Percentiles rank a stretch among this genome's conserved stretches.
These are phyloP conservation scores for Craterostigma plantagineum DNA, from an alignment of 257 asterid species.

Conservation along the genomic window DNA sequence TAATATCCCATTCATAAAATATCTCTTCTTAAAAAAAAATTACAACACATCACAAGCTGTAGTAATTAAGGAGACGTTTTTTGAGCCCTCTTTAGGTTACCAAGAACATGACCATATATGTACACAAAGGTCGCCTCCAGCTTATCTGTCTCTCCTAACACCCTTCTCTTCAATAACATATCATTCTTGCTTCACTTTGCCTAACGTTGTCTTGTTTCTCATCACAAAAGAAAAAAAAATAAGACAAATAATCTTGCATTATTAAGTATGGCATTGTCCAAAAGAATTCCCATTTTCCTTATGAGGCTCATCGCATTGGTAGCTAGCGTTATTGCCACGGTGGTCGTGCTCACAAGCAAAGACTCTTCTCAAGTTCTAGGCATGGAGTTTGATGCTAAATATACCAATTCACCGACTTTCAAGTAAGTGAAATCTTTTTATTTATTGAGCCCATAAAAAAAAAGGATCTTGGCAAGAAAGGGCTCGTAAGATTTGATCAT, in stretches of 20 bases:
- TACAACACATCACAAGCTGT: too few relatives aligned
- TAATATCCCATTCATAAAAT: too few relatives aligned
- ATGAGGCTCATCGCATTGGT: constrained; percentile 65
- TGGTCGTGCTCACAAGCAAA: constrained; percentile 44
- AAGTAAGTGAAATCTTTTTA: too few relatives aligned
- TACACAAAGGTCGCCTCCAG: constrained; percentile 21
- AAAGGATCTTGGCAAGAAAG: too few relatives aligned
- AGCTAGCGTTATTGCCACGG: constrained; percentile 32
- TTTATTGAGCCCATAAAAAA: too few relatives aligned
- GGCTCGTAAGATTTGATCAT: not conserved
- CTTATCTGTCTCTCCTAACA: constrained; percentile 48
- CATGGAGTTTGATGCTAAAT: constrained; percentile 61
- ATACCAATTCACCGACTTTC: constrained; percentile 47
- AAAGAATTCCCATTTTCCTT: constrained; percentile 29
- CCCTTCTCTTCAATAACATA: too few relatives aligned
- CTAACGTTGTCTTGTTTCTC: not conserved
- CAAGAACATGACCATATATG: too few relatives aligned
- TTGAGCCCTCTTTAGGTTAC: constrained; percentile 28
- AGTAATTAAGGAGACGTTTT: too few relatives aligned
- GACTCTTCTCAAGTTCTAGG: constrained; percentile 43
- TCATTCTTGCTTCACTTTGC: constrained; percentile 6
- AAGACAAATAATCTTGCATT: too few relatives aligned
- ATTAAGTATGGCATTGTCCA: constrained; percentile 23
- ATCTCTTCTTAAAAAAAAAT: too few relatives aligned
- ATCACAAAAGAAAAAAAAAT: not conserved